Evolutionary conservation across 2,329 filamentous ascomycete species (phyloP), one percentile per base, ranked within the genome.

Genomic region (Fusarium sulawesiense): DNA sequence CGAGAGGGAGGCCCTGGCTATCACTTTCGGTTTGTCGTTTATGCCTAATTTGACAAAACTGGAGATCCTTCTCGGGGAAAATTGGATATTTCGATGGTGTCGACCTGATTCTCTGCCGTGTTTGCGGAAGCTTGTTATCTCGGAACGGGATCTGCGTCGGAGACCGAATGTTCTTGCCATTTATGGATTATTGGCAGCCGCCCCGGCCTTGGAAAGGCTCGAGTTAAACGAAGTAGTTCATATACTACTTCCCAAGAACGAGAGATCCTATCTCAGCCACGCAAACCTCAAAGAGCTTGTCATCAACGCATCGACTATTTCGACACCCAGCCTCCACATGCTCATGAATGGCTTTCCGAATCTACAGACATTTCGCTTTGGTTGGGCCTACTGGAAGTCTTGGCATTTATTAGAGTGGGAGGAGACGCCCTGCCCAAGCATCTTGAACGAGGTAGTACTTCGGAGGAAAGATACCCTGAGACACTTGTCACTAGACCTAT

Each of bases 111-210:
- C 16, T 10, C 6, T 61, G 13, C 20, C 8, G 1, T 42, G 16
- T 30, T 8, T 60, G 7, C 21, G 12, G 3, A 4, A 54, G 3
- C 45, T 62, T 0, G 25, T 4, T 9, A 37, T 53, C 9, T 44
- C 8, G 10, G 4, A n/a, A 13, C 9, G 32, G 23, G 3, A 13
- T 8, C 6, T 13, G 6, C 2, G 2, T 9, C 4, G 7, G 14
- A 9, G 3, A 11, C 4, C 4, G 20, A 6, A 32, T 5, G 11
- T 16, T 4, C 7, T 3, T 4, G 2, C n/a, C 27, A 34, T 18
- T 10, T 2, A 11, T 10, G 44, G 30, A 1, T 12, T 62, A 6
- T 20, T 62, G 10, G 12, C 2, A 12, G 45, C 59, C 18, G 40
- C 59, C 0, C 46, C 59, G 0, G 6, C 0, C 0, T 32, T 62